phyloP scores from a whole-genome alignment of 1,284 basidiomycete genomes.

The Ganoderma sp. region DNA sequence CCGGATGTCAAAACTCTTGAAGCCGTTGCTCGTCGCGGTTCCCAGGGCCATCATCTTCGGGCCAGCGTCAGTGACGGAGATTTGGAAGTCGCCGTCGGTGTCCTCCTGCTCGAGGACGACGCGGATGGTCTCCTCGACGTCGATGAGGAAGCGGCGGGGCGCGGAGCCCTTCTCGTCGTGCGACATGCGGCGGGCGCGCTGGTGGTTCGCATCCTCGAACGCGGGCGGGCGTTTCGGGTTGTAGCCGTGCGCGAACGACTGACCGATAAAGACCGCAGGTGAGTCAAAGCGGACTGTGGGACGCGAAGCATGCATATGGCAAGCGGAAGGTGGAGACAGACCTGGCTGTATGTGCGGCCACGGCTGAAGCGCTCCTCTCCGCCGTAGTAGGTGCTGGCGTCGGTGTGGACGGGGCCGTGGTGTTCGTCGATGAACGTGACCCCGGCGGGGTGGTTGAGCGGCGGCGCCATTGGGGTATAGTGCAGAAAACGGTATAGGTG shows the following conservation, averaged over 20 bases:
- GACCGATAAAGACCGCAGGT: conserved; percentile 17
- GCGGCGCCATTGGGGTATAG: conserved; percentile 43
- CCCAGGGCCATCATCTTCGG: conserved; percentile 96
- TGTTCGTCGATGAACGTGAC: conserved; percentile 73
- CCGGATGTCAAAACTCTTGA: conserved; percentile 95
- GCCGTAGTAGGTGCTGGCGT: conserved; percentile 85
- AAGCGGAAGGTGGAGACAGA: conserved; percentile 43
- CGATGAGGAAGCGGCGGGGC: conserved; percentile 90
- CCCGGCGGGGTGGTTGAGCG: conserved; percentile 59
- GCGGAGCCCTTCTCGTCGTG: conserved; percentile 81
- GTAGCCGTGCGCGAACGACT: conserved; percentile 51
- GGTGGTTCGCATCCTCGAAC: conserved; percentile 79
- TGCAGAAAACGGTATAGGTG: conserved; percentile 2
- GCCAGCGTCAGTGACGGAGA: conserved; percentile 95
- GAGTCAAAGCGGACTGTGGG: conserved; percentile 14
- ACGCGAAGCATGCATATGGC: conserved; percentile 2
- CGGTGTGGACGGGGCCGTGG: conserved; percentile 61
- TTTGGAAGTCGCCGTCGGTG: conserved; percentile 96
- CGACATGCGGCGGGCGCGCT: conserved; percentile 77
- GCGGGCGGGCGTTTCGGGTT: conserved; percentile 67
- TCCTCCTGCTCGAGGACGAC: conserved; percentile 98
- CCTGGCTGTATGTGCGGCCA: conserved; percentile 84
- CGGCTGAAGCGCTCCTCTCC: conserved; percentile 77
- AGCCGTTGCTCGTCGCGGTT: conserved; percentile 96
- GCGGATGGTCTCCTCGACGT: conserved; percentile 98